A percentile compares a stretch with the other conserved stretches of the same genome.
Conservation (phyloP, 805 yeast species). For the Priceomyces fermenticarens region DNA sequence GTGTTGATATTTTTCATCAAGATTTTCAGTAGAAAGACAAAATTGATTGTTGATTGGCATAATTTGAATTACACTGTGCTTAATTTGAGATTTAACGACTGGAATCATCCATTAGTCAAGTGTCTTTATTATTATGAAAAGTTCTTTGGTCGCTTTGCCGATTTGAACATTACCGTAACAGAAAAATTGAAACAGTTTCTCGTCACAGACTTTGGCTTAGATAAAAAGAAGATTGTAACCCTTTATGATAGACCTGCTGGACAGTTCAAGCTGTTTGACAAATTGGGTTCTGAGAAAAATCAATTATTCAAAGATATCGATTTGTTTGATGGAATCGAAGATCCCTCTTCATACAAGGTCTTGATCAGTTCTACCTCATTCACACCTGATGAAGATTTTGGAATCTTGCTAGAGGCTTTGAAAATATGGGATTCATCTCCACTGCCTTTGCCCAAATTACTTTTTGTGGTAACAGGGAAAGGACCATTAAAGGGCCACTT, state of each 20-base stretch:
- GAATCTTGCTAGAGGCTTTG: conserved; percentile 65
- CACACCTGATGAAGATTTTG: conserved; percentile 92
- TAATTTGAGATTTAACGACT: conserved; percentile 55
- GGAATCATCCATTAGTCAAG: conserved; percentile 59
- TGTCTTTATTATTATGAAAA: conserved; percentile 62
- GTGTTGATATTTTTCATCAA: conserved; percentile 55
- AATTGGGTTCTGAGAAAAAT: conserved; percentile 27
- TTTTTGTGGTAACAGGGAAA: conserved; percentile 91
- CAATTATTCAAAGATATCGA: conserved; percentile 24
- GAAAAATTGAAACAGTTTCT: conserved; percentile 65
- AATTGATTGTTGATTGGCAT: conserved; percentile 91
- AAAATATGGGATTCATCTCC: conserved; percentile 47
- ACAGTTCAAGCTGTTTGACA: conserved; percentile 54
- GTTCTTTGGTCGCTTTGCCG: conserved; percentile 59
- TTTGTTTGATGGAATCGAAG: conserved; percentile 23
- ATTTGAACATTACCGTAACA: conserved; percentile 79
- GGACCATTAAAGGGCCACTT: conserved; percentile 75
- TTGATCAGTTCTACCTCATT: conserved; percentile 87
- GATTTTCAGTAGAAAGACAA: conserved; percentile 49
- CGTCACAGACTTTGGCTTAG: conserved; percentile 50
- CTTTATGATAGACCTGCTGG: conserved; percentile 84
- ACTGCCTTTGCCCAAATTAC: conserved; percentile 43
- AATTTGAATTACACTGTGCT: conserved; percentile 85
- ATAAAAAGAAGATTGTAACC: conserved; percentile 47
- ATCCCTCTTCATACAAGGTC: conserved; percentile 48